These are phyloP conservation scores for Aspergillus sp. DNA, from an alignment of 2,329 filamentous ascomycete species.

Conservation along the genomic window DNA sequence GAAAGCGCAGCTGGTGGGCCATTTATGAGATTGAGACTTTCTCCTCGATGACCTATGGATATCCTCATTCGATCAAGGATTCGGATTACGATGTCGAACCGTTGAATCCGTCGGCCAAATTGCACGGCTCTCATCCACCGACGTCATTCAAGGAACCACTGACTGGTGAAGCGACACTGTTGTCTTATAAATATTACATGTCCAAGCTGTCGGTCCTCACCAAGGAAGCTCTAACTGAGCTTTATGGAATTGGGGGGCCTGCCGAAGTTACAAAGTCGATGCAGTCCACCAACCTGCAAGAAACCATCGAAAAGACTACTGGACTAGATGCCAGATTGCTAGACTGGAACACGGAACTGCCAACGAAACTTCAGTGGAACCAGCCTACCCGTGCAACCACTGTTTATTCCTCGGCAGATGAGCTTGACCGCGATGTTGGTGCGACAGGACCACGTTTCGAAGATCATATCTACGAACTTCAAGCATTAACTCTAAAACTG, in stretches of 20 bases:
- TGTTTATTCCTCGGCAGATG: conserved; percentile 15
- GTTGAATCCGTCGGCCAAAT: conserved; percentile 24
- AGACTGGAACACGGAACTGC: conserved; percentile 18
- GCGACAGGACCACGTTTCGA: conserved; percentile 22
- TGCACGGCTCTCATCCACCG: conserved; percentile 5
- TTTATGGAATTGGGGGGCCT: conserved; percentile 16
- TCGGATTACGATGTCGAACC: conserved; percentile 30
- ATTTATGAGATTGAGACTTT: conserved; percentile 42
- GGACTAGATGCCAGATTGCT: conserved; percentile 6
- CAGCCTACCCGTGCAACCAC: neutral
- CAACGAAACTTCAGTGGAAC: conserved; percentile 5
- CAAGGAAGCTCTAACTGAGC: conserved; percentile 14
- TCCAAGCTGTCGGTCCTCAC: conserved; percentile 20
- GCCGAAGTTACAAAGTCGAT: neutral
- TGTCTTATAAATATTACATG: conserved; percentile 26
- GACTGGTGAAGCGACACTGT: conserved; percentile 10
- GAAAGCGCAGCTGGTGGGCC: conserved; percentile 42
- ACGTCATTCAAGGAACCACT: conserved; percentile 6
- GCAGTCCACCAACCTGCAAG: conserved; percentile 1
- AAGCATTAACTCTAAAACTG: conserved; percentile 31
- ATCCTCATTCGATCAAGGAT: conserved; percentile 32
- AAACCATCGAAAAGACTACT: conserved; percentile 8
- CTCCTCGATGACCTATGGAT: conserved; percentile 42
- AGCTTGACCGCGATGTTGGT: conserved; percentile 22
- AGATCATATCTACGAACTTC: conserved; percentile 27